phyloP scores from a whole-genome alignment of 2,329 filamentous ascomycete species.

The Paecilomyces niveus region DNA sequence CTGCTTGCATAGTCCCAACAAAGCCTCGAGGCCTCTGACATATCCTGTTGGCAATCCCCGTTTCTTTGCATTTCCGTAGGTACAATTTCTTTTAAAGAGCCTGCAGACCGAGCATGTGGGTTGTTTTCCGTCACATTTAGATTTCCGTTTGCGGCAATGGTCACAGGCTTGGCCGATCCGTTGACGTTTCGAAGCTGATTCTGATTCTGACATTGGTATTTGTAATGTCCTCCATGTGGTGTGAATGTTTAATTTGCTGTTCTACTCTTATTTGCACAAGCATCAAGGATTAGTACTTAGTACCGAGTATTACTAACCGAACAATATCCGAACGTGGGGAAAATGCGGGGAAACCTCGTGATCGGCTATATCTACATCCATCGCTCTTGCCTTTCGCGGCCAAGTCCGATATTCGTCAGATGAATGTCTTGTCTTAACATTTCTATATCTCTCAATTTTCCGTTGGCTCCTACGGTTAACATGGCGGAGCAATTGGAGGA shows the following conservation, averaged over 20 bases:
- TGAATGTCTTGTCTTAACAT: not conserved
- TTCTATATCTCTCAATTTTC: not conserved
- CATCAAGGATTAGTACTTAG: too few relatives aligned
- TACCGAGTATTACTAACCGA: not conserved
- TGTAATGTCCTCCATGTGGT: not conserved
- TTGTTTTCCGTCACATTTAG: slow-evolving; percentile 64
- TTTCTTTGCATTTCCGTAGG: slow-evolving; percentile 1
- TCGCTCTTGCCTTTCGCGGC: not conserved
- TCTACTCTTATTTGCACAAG: slow-evolving; percentile 2
- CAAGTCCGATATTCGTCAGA: not conserved
- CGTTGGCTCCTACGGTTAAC: not conserved
- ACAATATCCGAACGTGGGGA: not conserved
- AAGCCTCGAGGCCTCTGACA: slow-evolving; percentile 1
- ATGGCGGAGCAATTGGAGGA: not conserved
- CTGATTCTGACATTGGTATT: not conserved
- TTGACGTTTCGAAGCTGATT: slow-evolving; percentile 11
- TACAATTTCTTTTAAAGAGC: not conserved
- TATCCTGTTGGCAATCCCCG: slow-evolving; percentile 2
- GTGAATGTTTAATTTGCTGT: slow-evolving; percentile 1
- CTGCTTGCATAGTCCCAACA: not conserved
- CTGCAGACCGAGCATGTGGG: slow-evolving; percentile 58
- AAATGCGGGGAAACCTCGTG: not conserved
- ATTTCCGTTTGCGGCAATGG: slow-evolving; percentile 55
- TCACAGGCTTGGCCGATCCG: slow-evolving; percentile 53
- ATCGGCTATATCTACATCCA: not conserved